phyloP scores from a whole-genome alignment of 2,329 filamentous ascomycete species.

The Coccinonectria pachysandricola region DNA sequence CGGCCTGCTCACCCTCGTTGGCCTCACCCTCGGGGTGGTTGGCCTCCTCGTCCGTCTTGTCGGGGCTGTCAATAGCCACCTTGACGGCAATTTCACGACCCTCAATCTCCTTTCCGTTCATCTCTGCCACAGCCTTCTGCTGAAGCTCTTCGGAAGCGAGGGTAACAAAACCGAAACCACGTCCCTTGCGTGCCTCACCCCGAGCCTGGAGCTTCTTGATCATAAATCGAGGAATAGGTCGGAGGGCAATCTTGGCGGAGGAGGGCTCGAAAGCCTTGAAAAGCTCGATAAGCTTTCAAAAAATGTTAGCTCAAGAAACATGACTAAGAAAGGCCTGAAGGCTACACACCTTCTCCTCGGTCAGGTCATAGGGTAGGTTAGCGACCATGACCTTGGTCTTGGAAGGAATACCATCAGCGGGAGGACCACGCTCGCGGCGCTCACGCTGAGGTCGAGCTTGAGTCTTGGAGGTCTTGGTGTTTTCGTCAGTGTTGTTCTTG shows the following conservation, averaged over 20 bases:
- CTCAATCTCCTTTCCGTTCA: conserved; percentile 99
- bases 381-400: conserved; percentile 99
- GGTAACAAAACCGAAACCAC: conserved; percentile 97
- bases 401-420: conserved; percentile 92
- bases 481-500: conserved; percentile 45
- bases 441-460: conserved; percentile 47
- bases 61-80: conserved; percentile 98
- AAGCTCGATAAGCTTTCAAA: conserved; percentile 80
- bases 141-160: conserved; percentile 91
- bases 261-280: conserved; percentile 86
- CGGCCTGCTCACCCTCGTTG: conserved; percentile 32
- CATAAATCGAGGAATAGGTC: conserved; percentile 98
- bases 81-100: conserved; percentile 99
- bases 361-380: conserved; percentile 96
- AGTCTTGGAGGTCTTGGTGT: conserved; percentile 47
- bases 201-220: conserved; percentile 99
- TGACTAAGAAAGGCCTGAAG: neutral
- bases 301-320: conserved; percentile 11
- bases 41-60: conserved; percentile 86
- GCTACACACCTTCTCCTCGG: conserved; percentile 77
- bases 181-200: conserved; percentile 96
- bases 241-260: conserved; percentile 96
- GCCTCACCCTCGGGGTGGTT: conserved; percentile 40
- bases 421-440: conserved; percentile 78
- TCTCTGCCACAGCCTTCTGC: conserved; percentile 92